A percentile compares a stretch with the other conserved stretches of the same genome.
Evolutionary conservation across 108 stramenopile genomes (phyloP).

Genomic region (Pseudonitzschia pungens): DNA sequence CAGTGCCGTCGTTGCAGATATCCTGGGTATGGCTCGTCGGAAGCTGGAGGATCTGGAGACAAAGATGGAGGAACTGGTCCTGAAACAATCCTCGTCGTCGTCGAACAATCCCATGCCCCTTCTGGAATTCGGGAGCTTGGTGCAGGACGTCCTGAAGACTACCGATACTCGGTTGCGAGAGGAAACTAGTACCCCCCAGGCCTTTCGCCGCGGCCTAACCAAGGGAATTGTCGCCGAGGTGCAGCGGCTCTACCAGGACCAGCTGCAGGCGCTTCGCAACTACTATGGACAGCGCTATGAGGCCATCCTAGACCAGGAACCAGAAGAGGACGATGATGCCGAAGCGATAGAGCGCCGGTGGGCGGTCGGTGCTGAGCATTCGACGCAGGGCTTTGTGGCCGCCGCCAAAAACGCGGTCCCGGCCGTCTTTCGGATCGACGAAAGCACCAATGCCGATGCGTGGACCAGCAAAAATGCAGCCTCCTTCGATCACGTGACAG

Average conservation of each 20-base stretch:
- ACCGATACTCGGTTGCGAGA: slow-evolving; percentile 16
- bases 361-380: slow-evolving; percentile 38
- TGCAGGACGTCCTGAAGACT: slow-evolving; percentile 37
- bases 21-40: slow-evolving; percentile 19
- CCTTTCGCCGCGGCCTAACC: slow-evolving; percentile 18
- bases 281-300: slow-evolving; percentile 45
- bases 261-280: slow-evolving; percentile 40
- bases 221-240: slow-evolving; percentile 27
- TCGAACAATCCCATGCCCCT: slow-evolving; percentile 35
- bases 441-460: slow-evolving; percentile 16
- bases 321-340: slow-evolving; percentile 14
- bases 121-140: slow-evolving; percentile 50
- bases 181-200: slow-evolving; percentile 17
- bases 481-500: slow-evolving; percentile 40
- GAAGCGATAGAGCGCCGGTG: slow-evolving; percentile 22
- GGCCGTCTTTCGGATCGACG: slow-evolving; percentile 25
- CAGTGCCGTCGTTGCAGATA: background rate
- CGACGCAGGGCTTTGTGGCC: slow-evolving; percentile 57
- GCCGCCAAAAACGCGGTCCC: slow-evolving; percentile 67
- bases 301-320: slow-evolving; percentile 19
- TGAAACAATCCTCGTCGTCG: slow-evolving; percentile 12
- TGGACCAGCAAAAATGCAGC: background rate
- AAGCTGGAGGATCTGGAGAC: slow-evolving; percentile 29
- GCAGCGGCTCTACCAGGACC: slow-evolving; percentile 29
- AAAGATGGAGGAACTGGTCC: slow-evolving; percentile 40